A percentile compares a stretch with the other conserved stretches of the same genome.
Conservation (phyloP, 2,329 filamentous ascomycete genomes). For the Metarhizium rileyi region DNA sequence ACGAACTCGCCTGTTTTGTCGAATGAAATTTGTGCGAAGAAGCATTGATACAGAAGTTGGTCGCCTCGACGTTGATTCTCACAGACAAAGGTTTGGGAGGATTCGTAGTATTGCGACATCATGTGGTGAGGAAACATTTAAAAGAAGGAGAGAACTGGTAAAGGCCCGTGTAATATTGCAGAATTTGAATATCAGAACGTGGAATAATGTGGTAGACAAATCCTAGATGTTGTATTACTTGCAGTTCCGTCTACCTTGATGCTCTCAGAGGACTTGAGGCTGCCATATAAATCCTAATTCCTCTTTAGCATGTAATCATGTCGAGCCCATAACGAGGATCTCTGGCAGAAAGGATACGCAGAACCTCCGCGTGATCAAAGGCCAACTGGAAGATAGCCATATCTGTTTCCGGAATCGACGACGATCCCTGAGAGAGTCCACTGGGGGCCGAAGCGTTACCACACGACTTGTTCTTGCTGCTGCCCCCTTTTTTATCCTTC, state of each 20-base stretch:
- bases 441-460: conserved; percentile 18
- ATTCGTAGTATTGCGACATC: background rate
- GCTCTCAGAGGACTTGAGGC: background rate
- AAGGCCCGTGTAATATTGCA: background rate
- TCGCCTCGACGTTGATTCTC: background rate
- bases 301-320: conserved; percentile 34
- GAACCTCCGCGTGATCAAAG: conserved; percentile 41
- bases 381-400: conserved; percentile 43
- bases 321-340: conserved; percentile 46
- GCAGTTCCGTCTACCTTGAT: background rate
- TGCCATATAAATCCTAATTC: background rate
- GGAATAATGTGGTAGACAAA: background rate
- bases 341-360: conserved; percentile 37
- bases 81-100: no score
- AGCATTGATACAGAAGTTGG: no score
- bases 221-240: background rate
- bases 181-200: background rate
- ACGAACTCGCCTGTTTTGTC: no score
- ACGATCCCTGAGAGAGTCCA: conserved; percentile 10
- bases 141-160: background rate
- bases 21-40: no score
- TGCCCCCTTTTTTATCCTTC: conserved; percentile 30
- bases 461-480: conserved; percentile 24
- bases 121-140: no score
- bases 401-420: conserved; percentile 28